Conservation (phyloP, 164 flowering plant species). For the Tetrastigma voinierianum region DNA sequence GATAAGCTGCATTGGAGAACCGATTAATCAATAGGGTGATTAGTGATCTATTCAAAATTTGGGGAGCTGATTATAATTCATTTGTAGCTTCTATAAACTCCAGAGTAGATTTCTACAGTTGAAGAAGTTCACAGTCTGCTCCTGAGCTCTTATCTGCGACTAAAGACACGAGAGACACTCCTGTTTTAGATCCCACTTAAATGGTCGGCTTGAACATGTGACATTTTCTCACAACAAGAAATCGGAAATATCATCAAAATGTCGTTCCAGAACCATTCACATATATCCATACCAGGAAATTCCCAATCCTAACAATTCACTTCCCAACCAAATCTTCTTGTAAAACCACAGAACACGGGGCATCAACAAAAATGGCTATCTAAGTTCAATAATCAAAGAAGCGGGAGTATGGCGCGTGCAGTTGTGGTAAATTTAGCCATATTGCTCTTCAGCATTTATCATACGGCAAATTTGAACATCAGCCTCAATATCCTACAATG, state of each 20-base stretch:
- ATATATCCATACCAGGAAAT: no score
- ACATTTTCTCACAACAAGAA: no score
- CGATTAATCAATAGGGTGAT: not conserved
- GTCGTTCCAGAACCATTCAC: no score
- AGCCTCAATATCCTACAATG: not conserved
- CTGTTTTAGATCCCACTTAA: not conserved
- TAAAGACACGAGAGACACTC: not conserved
- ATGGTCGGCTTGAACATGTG: no score
- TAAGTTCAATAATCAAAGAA: not conserved
- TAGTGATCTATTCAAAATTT: not conserved
- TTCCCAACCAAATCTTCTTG: no score
- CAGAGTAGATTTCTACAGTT: not conserved
- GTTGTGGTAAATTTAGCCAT: not conserved
- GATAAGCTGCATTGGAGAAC: not conserved
- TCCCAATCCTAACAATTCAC: no score
- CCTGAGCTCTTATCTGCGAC: not conserved
- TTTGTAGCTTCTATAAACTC: not conserved
- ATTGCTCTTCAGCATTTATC: not conserved
- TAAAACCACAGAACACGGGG: not conserved
- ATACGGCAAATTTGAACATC: not conserved
- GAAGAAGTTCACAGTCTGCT: not conserved
- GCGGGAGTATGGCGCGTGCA: not conserved
- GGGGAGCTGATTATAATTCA: not conserved
- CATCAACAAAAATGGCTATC: no score
- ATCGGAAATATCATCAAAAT: no score